A percentile compares a stretch with the other conserved stretches of the same genome.
These are phyloP conservation scores for Fraxinus platypoda DNA, from an alignment of 305 asterid genomes.

Conservation along the genomic window DNA sequence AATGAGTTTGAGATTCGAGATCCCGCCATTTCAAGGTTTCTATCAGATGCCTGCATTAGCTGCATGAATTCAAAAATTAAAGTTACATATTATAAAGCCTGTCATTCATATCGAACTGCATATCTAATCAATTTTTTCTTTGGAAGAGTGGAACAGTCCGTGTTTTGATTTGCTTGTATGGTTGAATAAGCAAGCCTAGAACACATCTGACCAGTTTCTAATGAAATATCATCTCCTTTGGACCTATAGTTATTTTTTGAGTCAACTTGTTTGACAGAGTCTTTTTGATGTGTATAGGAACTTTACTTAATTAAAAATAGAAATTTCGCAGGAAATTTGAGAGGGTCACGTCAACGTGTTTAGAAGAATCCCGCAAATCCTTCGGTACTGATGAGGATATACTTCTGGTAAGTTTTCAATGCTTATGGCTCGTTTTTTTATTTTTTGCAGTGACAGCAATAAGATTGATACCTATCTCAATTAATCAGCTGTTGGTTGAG, in stretches of 20 bases:
- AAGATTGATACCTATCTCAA: background rate
- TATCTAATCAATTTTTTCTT: background rate
- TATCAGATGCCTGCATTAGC: background rate
- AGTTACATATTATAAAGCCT: background rate
- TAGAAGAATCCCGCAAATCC: slow-evolving; percentile 81
- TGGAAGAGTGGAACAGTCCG: background rate
- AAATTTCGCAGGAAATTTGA: slow-evolving; percentile 56
- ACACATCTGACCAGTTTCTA: background rate
- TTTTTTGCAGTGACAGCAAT: background rate
- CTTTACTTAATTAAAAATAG: background rate
- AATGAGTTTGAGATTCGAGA: slow-evolving; percentile 96
- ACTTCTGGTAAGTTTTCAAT: slow-evolving; percentile 59
- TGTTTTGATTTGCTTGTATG: background rate
- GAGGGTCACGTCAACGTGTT: slow-evolving; percentile 60
- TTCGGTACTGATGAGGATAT: slow-evolving; percentile 98
- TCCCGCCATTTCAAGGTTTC: slow-evolving; percentile 91
- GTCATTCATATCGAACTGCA: background rate
- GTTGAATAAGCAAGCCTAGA: background rate
- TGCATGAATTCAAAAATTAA: background rate
- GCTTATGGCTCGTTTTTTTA: background rate
- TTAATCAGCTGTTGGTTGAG: background rate
- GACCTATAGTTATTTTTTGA: background rate
- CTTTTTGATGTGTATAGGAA: background rate
- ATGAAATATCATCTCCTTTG: background rate
- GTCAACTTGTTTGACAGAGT: background rate